Base-by-base conservation (phyloP, 2,329 filamentous ascomycete genomes). In the Fusarium begoniae region DNA sequence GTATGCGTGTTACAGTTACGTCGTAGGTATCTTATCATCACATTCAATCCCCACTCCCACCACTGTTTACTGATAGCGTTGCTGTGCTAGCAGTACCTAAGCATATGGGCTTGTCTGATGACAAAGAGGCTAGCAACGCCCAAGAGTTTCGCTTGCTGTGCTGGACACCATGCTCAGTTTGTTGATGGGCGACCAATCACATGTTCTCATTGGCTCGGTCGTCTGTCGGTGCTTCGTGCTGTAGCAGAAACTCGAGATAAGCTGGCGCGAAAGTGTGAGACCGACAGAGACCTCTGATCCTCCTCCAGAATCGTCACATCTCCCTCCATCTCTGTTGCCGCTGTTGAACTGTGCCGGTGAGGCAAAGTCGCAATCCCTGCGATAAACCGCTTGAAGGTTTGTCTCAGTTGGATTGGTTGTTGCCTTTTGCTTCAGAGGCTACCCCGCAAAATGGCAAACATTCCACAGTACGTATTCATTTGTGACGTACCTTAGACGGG, bases 391-490 rank as follows among this genome's bases (percentile, higher is more conserved):
- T 63, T 66, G 45, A 41, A 47, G 61, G 54, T 43, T 66, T 73
- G 66, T 62, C 43, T 45, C 40, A 44, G 53, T 67, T 67, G 47
- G 48, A 48, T 67, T 67, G 47, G 44, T 41, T 56, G 48, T 50
- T 59, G 43, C 20, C 44, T 55, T 50, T 54, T 14, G 47, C 43
- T 58, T 24, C 26, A 59, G 51, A 66, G 51, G 38, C 47, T 74
- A 77, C 75, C 75, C 75, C 75, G 72, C 74, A 77, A 76, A 72
- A 64, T 62, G 40, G 63, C 47, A 63, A 66, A 56, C 51, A 70
- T 58, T 47, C 55, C 38, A 51, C 26, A 51, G 35, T 60, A 44
- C 26, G 38, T 56, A 56, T 28, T 22, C 12, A 37, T 45, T 40
- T 51, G 76, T 78, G 76, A 78, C 75, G 76, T 78, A 35, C 32